phyloP scores from a whole-genome alignment of 345 rosid genomes.

The Salix udensis region DNA sequence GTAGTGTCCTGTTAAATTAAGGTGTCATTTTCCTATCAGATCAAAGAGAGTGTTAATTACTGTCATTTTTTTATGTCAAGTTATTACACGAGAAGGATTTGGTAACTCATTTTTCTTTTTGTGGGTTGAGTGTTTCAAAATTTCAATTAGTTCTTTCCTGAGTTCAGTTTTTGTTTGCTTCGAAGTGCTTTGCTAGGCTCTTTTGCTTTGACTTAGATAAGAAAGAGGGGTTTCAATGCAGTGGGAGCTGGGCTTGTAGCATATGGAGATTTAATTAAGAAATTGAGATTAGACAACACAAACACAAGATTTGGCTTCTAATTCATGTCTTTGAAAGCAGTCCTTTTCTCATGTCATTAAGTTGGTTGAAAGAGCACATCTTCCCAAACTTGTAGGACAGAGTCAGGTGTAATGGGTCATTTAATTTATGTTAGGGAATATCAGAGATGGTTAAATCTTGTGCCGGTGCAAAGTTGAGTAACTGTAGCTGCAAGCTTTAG shows the following conservation, averaged over 20 bases:
- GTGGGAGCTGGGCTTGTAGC: background rate
- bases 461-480: background rate
- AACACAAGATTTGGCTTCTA: background rate
- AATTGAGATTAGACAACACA: background rate
- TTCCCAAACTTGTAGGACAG: background rate
- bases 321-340: background rate
- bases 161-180: background rate
- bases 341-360: background rate
- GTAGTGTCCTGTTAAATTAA: background rate
- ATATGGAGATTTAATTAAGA: background rate
- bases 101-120: background rate
- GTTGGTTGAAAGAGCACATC: background rate
- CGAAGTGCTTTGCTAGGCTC: background rate
- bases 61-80: background rate
- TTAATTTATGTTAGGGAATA: background rate
- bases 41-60: background rate
- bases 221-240: background rate
- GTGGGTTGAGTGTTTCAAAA: background rate
- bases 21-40: constrained; percentile 9
- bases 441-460: background rate
- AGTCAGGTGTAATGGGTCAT: background rate
- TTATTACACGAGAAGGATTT: background rate
- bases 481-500: background rate
- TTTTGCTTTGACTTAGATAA: background rate
- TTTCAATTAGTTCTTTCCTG: background rate